A percentile compares a stretch with the other conserved stretches of the same genome.
phyloP scores from a whole-genome alignment of 306 rosid genomes.

The Rosa lucieae region DNA sequence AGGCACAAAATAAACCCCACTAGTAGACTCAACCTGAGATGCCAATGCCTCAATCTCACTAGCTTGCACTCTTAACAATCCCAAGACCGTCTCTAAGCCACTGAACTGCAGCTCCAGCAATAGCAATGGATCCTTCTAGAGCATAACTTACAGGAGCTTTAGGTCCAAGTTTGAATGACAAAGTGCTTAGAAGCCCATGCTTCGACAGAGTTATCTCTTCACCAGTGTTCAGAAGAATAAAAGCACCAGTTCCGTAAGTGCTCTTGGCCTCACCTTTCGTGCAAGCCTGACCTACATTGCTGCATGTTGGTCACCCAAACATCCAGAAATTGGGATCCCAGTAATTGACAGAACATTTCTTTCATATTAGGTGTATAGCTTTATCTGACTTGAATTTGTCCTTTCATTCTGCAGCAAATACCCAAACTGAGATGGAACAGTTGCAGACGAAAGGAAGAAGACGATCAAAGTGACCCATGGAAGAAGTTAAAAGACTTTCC shows the following conservation, averaged over 20 bases:
- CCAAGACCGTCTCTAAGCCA: slow-evolving; percentile 94
- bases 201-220: slow-evolving; percentile 49
- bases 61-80: slow-evolving; percentile 50
- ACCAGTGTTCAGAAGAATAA: slow-evolving; percentile 84
- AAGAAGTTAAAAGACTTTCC: too few species aligned
- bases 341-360: slow-evolving; percentile 29
- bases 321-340: slow-evolving; percentile 74
- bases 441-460: too few species aligned
- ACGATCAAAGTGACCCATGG: too few species aligned
- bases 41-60: slow-evolving; percentile 73
- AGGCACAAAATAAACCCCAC: slow-evolving; percentile 90
- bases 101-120: slow-evolving; percentile 97
- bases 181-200: slow-evolving; percentile 78
- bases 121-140: slow-evolving; percentile 91
- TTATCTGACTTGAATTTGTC: too few species aligned
- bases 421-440: too few species aligned
- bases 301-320: slow-evolving; percentile 95
- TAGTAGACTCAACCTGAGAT: slow-evolving; percentile 52
- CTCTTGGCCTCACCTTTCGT: slow-evolving; percentile 82
- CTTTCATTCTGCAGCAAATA: too few species aligned
- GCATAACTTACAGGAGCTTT: slow-evolving; percentile 67
- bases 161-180: slow-evolving; percentile 84
- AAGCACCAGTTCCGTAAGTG: slow-evolving; percentile 95
- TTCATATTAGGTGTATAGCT: too few species aligned
- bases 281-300: slow-evolving; percentile 88